Conservation (phyloP, 106 monocot genomes). For the Dactylorhiza incarnata region DNA sequence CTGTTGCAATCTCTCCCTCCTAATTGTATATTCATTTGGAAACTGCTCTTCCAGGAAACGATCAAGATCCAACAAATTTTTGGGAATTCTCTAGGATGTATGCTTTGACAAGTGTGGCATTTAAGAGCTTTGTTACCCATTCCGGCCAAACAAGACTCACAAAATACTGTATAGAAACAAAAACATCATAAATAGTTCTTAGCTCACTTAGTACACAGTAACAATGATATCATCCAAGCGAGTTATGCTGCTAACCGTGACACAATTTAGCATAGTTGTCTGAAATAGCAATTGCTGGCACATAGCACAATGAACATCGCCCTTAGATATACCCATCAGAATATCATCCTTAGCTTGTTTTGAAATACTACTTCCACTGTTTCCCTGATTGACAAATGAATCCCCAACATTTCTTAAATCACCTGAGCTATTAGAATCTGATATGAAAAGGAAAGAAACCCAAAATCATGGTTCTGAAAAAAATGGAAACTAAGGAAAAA, state of each 20-base stretch:
- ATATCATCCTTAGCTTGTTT: neutral
- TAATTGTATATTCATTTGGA: conserved; percentile 37
- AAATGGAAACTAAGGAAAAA: neutral
- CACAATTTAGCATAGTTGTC: conserved; percentile 19
- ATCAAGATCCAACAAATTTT: conserved; percentile 60
- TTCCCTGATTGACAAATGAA: conserved; percentile 5
- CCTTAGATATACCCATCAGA: conserved; percentile 2
- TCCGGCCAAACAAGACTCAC: conserved; percentile 32
- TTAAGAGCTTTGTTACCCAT: conserved; percentile 17
- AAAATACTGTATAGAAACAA: conserved; percentile 33
- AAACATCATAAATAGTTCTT: neutral
- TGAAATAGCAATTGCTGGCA: conserved; percentile 16
- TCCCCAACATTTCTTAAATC: neutral
- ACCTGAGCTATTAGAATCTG: neutral
- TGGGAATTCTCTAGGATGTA: conserved; percentile 48
- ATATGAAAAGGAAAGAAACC: neutral
- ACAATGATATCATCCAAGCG: neutral
- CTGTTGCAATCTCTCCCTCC: conserved; percentile 14
- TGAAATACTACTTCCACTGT: neutral
- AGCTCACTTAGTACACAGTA: neutral
- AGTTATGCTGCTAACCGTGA: conserved; percentile 7
- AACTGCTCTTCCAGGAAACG: conserved; percentile 55
- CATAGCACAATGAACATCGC: conserved; percentile 12
- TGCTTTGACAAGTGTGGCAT: conserved; percentile 41
- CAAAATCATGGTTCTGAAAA: neutral